A percentile compares a stretch with the other conserved stretches of the same genome.
phyloP scores from a whole-genome alignment of 257 asterid species.

The Petunia axillaris region DNA sequence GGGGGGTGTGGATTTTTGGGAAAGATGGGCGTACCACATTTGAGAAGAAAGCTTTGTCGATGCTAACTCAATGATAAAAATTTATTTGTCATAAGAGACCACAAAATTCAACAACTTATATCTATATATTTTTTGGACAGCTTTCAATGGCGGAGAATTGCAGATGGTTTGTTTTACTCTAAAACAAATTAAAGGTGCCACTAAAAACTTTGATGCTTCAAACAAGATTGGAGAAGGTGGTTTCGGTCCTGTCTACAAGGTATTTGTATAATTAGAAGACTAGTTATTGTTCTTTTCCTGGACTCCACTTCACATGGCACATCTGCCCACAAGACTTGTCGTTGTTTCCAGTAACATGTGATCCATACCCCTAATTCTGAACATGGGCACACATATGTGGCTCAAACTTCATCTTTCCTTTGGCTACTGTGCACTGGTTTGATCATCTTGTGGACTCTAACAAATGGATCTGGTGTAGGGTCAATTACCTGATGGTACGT shows the following conservation, averaged over 20 bases:
- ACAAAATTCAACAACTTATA: conserved; percentile 5
- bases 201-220: conserved; percentile 66
- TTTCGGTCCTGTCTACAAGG: conserved; percentile 95
- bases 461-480: conserved; percentile 52
- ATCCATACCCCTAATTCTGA: background rate
- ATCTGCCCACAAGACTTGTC: conserved; percentile 13
- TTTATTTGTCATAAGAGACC: conserved; percentile 16
- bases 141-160: conserved; percentile 57
- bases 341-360: conserved; percentile 11
- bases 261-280: conserved; percentile 27
- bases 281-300: background rate
- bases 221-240: conserved; percentile 98
- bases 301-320: background rate
- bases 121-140: conserved; percentile 42
- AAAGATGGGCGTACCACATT: conserved; percentile 15
- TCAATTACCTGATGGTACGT: conserved; percentile 66
- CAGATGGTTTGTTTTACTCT: conserved; percentile 72
- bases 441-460: conserved; percentile 6
- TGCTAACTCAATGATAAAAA: background rate
- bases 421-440: background rate
- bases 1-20: background rate
- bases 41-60: background rate
- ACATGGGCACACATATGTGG: background rate
- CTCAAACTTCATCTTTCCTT: conserved; percentile 1
- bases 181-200: conserved; percentile 80